Evolutionary conservation across 2,329 filamentous ascomycete genomes (phyloP).

Genomic region (Gremmenia infestans): DNA sequence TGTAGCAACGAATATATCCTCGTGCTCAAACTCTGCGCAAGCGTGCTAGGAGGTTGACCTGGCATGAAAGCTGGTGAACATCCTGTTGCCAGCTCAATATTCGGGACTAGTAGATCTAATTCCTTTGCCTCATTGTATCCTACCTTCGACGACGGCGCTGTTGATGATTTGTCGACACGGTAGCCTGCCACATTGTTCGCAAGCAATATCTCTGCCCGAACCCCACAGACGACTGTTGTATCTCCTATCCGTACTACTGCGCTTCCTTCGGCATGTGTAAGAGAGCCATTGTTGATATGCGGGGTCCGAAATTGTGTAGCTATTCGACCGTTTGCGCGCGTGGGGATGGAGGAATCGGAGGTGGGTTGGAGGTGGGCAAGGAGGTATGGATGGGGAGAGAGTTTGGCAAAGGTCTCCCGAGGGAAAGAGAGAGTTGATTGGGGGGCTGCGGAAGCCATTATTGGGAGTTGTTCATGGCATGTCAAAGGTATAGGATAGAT

Average conservation of each 20-base stretch:
- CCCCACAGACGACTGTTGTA: constrained; percentile 90
- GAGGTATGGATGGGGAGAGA: constrained; percentile 84
- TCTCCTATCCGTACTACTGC: constrained; percentile 84
- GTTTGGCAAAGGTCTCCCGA: constrained; percentile 75
- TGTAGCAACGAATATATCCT: constrained; percentile 73
- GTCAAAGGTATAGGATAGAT: neutral
- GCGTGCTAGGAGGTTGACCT: constrained; percentile 70
- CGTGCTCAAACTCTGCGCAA: constrained; percentile 79
- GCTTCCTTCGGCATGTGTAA: constrained; percentile 86
- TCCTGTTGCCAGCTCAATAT: constrained; percentile 87
- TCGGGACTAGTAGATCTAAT: constrained; percentile 79
- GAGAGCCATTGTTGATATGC: constrained; percentile 74
- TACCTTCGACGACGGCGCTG: constrained; percentile 29
- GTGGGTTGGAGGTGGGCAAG: constrained; percentile 75
- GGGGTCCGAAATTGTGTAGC: constrained; percentile 65
- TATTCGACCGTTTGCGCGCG: constrained; percentile 76
- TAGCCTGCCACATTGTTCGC: constrained; percentile 69
- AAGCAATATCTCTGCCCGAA: constrained; percentile 78
- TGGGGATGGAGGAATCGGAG: constrained; percentile 45
- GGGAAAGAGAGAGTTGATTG: constrained; percentile 39
- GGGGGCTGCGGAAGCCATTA: constrained; percentile 20
- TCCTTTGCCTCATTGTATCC: constrained; percentile 45
- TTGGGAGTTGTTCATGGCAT: constrained; percentile 3
- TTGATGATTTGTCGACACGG: constrained; percentile 39
- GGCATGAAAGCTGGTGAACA: constrained; percentile 82